Conservation (phyloP, 2,329 filamentous ascomycete species). For the Calonectria leucothoes region DNA sequence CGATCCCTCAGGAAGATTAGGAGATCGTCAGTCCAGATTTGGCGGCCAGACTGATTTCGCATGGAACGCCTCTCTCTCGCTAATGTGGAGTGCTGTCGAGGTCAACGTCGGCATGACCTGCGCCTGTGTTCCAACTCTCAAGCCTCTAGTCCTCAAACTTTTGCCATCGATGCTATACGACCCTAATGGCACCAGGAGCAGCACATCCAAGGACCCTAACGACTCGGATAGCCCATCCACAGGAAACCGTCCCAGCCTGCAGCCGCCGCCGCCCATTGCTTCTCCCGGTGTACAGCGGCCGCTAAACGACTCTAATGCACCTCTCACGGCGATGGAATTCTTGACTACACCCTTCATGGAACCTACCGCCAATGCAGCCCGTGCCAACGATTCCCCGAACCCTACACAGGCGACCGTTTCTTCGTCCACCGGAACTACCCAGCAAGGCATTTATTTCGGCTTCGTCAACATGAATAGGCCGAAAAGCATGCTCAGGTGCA, state of each 20-base stretch:
- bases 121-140: constrained; percentile 91
- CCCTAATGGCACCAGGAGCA: constrained; percentile 55
- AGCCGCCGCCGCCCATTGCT: constrained; percentile 39
- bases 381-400: constrained; percentile 18
- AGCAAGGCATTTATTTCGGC: constrained; percentile 74
- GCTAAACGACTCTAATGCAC: constrained; percentile 40
- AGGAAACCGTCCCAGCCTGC: constrained; percentile 36
- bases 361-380: constrained; percentile 22
- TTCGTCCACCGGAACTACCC: constrained; percentile 45
- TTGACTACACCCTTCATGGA: constrained; percentile 56
- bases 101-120: constrained; percentile 92
- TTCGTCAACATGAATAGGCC: constrained; percentile 78
- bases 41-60: constrained; percentile 66
- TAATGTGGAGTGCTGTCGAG: constrained; percentile 95
- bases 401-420: constrained; percentile 48
- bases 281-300: constrained; percentile 30
- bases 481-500: constrained; percentile 77
- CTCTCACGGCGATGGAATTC: constrained; percentile 57
- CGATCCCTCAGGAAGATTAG: constrained; percentile 50
- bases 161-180: constrained; percentile 68
- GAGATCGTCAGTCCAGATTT: constrained; percentile 57
- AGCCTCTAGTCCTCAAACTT: constrained; percentile 80
- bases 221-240: constrained; percentile 46
- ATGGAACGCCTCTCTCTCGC: constrained; percentile 84
- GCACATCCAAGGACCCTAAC: constrained; percentile 42